Percentiles rank a stretch among this genome's conserved stretches.
Evolutionary conservation across 495 filamentous ascomycete species (phyloP).

Genomic region (Mytilinidion resinicola): DNA sequence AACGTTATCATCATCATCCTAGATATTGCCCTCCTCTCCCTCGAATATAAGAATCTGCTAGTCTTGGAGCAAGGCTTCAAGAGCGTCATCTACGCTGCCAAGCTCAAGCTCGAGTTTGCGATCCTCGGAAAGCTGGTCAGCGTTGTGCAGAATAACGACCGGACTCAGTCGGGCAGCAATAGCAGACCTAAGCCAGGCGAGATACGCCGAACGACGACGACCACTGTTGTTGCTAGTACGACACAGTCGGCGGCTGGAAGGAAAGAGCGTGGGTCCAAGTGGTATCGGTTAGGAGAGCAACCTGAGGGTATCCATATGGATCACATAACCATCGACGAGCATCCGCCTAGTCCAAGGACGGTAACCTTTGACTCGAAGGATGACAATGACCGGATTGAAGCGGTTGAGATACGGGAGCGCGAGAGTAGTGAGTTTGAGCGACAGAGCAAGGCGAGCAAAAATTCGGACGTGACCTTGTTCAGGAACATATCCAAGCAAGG

Average conservation of each 20-base stretch:
- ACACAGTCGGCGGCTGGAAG: neutral
- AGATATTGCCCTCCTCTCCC: constrained; percentile 49
- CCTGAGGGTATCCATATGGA: neutral
- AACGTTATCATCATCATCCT: constrained; percentile 51
- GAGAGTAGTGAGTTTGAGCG: too few species aligned
- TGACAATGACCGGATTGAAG: too few species aligned
- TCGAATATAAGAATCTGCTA: constrained; percentile 51
- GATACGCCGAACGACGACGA: neutral
- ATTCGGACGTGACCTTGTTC: too few species aligned
- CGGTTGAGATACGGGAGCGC: too few species aligned
- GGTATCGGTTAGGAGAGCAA: neutral
- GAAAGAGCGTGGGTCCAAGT: neutral
- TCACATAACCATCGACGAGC: too few species aligned
- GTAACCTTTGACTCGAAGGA: too few species aligned
- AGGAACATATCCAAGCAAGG: too few species aligned
- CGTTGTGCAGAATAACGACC: constrained; percentile 11
- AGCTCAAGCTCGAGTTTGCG: constrained; percentile 60
- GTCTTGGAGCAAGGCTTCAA: constrained; percentile 55
- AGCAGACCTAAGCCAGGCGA: neutral
- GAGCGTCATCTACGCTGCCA: constrained; percentile 56
- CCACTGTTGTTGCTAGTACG: neutral
- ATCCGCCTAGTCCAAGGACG: too few species aligned
- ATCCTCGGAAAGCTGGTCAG: constrained; percentile 44
- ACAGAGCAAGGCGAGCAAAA: too few species aligned
- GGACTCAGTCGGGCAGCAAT: neutral